Evolutionary conservation across 2,329 filamentous ascomycete species (phyloP).

Genomic region (Orbilia blumenaviensis): DNA sequence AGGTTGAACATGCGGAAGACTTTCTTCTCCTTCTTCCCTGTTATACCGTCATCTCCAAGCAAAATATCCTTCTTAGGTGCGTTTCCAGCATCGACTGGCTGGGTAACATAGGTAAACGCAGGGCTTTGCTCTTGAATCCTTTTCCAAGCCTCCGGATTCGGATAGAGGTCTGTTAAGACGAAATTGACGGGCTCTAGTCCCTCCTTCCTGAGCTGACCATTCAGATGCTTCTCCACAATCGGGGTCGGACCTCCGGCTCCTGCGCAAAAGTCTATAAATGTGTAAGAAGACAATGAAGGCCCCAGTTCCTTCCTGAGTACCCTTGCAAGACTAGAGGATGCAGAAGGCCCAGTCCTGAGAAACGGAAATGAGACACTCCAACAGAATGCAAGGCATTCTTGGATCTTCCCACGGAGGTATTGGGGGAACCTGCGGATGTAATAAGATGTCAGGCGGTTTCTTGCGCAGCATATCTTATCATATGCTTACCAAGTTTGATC

Average conservation of each 20-base stretch:
- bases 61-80: conserved; percentile 66
- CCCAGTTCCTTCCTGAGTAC: conserved; percentile 67
- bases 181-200: conserved; percentile 65
- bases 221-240: conserved; percentile 70
- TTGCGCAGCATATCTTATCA: conserved; percentile 7
- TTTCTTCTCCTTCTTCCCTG: conserved; percentile 62
- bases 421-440: conserved; percentile 69
- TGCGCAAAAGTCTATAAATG: conserved; percentile 78
- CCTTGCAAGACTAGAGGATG: conserved; percentile 69
- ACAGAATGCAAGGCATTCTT: conserved; percentile 71
- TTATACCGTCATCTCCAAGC: conserved; percentile 39
- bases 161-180: conserved; percentile 73
- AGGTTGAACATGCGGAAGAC: conserved; percentile 77
- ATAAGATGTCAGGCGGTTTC: conserved; percentile 13
- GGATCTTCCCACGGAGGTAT: conserved; percentile 72
- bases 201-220: conserved; percentile 59
- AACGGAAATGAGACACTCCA: conserved; percentile 68
- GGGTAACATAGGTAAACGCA: conserved; percentile 68
- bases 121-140: conserved; percentile 65
- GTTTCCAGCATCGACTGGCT: conserved; percentile 72
- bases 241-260: conserved; percentile 77
- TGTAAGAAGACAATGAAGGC: conserved; percentile 65
- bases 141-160: conserved; percentile 71
- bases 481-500: conserved; percentile 70
- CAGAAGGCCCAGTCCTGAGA: conserved; percentile 55